Base-by-base conservation (phyloP, 2,329 filamentous ascomycete species). In the Paraphoma chrysanthemicola region DNA sequence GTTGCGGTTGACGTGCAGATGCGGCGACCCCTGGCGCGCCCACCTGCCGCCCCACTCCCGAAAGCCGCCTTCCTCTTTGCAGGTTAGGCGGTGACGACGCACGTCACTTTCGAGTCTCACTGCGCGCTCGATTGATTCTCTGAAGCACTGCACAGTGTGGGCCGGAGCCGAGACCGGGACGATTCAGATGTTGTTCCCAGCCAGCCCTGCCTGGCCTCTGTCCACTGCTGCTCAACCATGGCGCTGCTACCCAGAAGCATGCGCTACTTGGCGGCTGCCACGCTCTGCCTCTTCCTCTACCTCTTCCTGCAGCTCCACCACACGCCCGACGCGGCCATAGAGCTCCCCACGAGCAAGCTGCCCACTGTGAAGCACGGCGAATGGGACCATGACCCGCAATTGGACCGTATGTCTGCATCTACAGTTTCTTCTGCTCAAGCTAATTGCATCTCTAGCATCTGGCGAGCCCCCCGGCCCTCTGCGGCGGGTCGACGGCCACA, bases 171-270 rank as follows among this genome's bases (percentile, higher is more conserved):
- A 23, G 23, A 23, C 23, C 23, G 23, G 23, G 23, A 23, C 23
- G 2, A 23, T 23, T 23, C 23, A 23, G 23, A 23, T 23, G 23
- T 23, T 23, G 23, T 23, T 23, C 23, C 23, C 23, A 23, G n/a
- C n/a, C n/a, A n/a, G n/a, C n/a, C n/a, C n/a, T n/a, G n/a, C 28
- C 31, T 23, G 31, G 30, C 29, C 44, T 39, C 28, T 17, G 61
- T 42, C 52, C 50, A 63, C 58, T 56, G 39, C 48, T 6, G 17
- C 23, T 11, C 14, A 72, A 85, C 68, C 64, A 97, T 97, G 93
- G 91, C 90, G 71, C 83, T 97, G 71, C 83, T 97, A 74, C 91
- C 92, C 73, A 89, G 89, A 81, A 91, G 92, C 55, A 89, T 97
- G 74, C 88, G 93, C 79, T 87, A 90, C 71, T 82, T 97, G 73